Evolutionary conservation across 352 stramenopile genomes (phyloP).

Genomic region (Phytophthora foliorum): DNA sequence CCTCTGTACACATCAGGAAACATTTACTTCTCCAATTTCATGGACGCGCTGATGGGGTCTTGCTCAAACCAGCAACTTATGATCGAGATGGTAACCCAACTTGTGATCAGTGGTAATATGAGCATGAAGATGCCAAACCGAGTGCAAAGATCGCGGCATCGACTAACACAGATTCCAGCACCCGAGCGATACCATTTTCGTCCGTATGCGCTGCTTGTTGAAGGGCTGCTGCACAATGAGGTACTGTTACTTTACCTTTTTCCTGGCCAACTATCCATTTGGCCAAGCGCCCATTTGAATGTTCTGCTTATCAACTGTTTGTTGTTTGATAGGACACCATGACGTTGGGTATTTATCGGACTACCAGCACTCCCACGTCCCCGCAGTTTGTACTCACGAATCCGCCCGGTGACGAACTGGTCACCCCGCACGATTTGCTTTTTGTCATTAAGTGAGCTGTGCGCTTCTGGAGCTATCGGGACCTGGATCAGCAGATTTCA

Average conservation of each 20-base stretch:
- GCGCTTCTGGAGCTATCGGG: neutral
- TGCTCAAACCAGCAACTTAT: constrained; percentile 67
- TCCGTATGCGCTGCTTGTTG: constrained; percentile 65
- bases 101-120: constrained; percentile 69
- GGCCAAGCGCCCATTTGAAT: no score
- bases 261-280: neutral
- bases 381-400: constrained; percentile 77
- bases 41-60: constrained; percentile 73
- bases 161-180: constrained; percentile 64
- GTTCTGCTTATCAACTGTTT: neutral
- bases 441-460: constrained; percentile 72
- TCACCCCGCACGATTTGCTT: constrained; percentile 68
- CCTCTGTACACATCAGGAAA: constrained; percentile 69
- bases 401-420: constrained; percentile 61
- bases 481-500: neutral
- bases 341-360: constrained; percentile 67
- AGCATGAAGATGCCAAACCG: constrained; percentile 60
- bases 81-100: constrained; percentile 76
- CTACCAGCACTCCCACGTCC: constrained; percentile 41
- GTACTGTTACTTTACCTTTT: constrained; percentile 40
- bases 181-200: constrained; percentile 67
- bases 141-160: constrained; percentile 49
- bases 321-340: constrained; percentile 57
- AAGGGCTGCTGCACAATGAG: constrained; percentile 66
- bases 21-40: constrained; percentile 80